Percentiles rank a stretch among this genome's conserved stretches.
These are phyloP conservation scores for Osmozyma mogii DNA, from an alignment of 805 yeast genomes.

Conservation along the genomic window DNA sequence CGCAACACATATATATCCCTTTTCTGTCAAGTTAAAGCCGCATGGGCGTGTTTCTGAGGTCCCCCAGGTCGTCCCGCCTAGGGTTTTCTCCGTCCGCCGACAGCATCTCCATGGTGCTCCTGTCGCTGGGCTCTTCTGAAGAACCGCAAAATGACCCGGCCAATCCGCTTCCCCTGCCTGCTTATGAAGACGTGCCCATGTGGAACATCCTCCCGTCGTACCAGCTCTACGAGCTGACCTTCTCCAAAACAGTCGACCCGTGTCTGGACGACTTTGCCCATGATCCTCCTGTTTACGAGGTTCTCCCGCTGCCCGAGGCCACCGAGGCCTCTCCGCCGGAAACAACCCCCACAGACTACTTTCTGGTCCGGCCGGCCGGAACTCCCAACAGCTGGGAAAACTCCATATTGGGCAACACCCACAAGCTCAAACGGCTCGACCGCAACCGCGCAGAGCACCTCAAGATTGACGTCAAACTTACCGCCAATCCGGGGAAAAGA, in stretches of 20 bases:
- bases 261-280: slow-evolving; percentile 17
- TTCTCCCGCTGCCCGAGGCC: too few relatives aligned
- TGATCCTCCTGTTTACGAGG: slow-evolving; percentile 30
- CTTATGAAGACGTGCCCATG: slow-evolving; percentile 19
- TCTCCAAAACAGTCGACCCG: slow-evolving; percentile 29
- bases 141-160: neutral
- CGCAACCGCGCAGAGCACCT: slow-evolving; percentile 12
- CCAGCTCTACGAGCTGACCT: slow-evolving; percentile 26
- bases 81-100: too few relatives aligned
- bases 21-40: too few relatives aligned
- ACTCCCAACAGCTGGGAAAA: slow-evolving; percentile 26
- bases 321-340: neutral
- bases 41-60: too few relatives aligned
- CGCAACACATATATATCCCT: too few relatives aligned
- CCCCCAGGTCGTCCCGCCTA: too few relatives aligned
- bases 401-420: slow-evolving; percentile 23
- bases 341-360: slow-evolving; percentile 1
- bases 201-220: slow-evolving; percentile 27
- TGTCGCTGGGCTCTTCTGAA: neutral
- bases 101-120: slow-evolving; percentile 4
- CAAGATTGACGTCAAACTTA: slow-evolving; percentile 13
- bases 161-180: slow-evolving; percentile 18
- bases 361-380: neutral
- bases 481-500: slow-evolving; percentile 10
- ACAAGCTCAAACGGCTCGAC: slow-evolving; percentile 16